These are phyloP conservation scores for Simplicillium sp. DNA, from an alignment of 2,329 filamentous ascomycete genomes.

Conservation along the genomic window DNA sequence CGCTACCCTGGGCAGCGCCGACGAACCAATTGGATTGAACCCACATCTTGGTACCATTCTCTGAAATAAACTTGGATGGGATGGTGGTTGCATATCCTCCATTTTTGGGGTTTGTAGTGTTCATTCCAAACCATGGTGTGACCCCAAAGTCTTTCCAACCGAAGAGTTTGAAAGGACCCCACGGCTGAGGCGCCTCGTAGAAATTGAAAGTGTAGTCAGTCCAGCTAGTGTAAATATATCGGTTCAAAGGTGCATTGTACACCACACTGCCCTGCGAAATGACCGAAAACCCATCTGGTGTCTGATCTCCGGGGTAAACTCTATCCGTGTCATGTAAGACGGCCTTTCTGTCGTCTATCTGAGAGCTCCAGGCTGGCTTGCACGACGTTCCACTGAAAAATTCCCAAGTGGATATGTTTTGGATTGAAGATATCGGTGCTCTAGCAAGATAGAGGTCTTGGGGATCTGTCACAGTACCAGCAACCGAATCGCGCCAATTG, in stretches of 20 bases:
- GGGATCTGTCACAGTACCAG: neutral
- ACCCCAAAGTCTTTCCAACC: slow-evolving; percentile 5
- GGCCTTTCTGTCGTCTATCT: neutral
- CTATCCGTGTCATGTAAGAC: slow-evolving; percentile 1
- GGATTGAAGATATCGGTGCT: slow-evolving; percentile 2
- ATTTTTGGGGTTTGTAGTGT: slow-evolving; percentile 4
- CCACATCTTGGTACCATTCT: slow-evolving; percentile 3
- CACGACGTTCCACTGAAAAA: slow-evolving; percentile 2
- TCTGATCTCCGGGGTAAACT: slow-evolving; percentile 2
- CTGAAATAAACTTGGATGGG: slow-evolving; percentile 5
- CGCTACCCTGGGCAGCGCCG: slow-evolving; percentile 2
- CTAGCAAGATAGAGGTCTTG: slow-evolving; percentile 3
- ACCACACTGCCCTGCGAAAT: slow-evolving; percentile 5
- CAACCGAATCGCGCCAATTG: slow-evolving; percentile 5
- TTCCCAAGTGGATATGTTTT: slow-evolving; percentile 3
- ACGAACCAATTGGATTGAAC: slow-evolving; percentile 6
- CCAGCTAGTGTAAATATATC: slow-evolving; percentile 5
- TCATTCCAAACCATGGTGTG: slow-evolving; percentile 4
- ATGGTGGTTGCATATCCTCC: slow-evolving; percentile 5
- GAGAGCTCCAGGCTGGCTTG: neutral
- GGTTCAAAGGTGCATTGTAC: slow-evolving; percentile 3
- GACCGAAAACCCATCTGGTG: slow-evolving; percentile 3
- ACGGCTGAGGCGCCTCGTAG: slow-evolving; percentile 5
- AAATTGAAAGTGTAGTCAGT: slow-evolving; percentile 5
- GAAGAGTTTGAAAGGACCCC: slow-evolving; percentile 4